phyloP scores from a whole-genome alignment of 169 alveolate species.

The Eimeria sp. region DNA sequence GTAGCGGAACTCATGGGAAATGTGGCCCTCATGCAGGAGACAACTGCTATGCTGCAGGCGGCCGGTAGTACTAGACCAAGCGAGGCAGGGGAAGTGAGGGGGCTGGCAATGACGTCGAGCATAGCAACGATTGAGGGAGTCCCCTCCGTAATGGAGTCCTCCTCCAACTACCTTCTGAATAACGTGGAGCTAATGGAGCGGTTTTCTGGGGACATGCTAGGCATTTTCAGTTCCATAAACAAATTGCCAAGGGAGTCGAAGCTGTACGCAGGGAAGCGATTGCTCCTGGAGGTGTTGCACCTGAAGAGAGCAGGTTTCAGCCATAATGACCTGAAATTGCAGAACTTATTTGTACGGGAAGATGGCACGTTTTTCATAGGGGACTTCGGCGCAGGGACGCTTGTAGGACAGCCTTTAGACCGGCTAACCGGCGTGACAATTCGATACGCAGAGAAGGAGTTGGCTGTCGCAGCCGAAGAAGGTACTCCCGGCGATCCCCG shows the following conservation, averaged over 20 bases:
- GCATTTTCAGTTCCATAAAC: background rate
- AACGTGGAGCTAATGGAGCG: constrained; percentile 1
- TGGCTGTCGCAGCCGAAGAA: background rate
- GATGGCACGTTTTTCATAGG: constrained; percentile 45
- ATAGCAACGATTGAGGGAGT: background rate
- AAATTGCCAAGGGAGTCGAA: background rate
- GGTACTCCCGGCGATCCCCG: background rate
- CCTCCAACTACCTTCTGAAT: background rate
- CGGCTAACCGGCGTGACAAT: background rate
- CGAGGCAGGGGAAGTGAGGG: background rate
- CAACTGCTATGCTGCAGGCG: background rate
- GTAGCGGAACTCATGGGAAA: background rate
- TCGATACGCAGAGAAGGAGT: background rate
- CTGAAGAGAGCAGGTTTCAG: constrained; percentile 17
- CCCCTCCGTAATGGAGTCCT: background rate
- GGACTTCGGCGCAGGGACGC: constrained; percentile 17
- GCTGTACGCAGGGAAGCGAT: constrained; percentile 6
- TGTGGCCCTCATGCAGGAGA: background rate
- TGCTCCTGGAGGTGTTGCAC: constrained; percentile 31
- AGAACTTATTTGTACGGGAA: background rate
- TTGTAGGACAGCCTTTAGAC: constrained; percentile 11
- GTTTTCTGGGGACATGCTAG: background rate
- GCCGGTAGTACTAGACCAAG: background rate
- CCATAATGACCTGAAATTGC: constrained; percentile 9
- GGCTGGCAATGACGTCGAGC: background rate